These are phyloP conservation scores for Botrytis tulipae DNA, from an alignment of 2,329 filamentous ascomycete species.

Conservation along the genomic window DNA sequence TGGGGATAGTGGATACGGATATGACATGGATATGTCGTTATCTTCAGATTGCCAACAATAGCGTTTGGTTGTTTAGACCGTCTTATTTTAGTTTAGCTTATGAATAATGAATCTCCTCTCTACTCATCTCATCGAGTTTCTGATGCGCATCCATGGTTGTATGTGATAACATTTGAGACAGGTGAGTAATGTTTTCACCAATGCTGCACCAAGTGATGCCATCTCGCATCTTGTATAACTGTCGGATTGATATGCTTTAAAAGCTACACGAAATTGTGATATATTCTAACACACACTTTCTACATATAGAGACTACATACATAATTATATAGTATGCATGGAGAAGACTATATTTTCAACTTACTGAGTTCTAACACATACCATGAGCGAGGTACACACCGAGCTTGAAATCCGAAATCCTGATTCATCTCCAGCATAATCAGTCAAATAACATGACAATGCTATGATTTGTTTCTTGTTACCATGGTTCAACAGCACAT, in stretches of 20 bases:
- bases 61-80: background rate
- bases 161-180: background rate
- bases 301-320: too few relatives aligned
- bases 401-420: too few relatives aligned
- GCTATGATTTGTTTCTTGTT: too few relatives aligned
- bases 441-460: too few relatives aligned
- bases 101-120: background rate
- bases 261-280: too few relatives aligned
- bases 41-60: background rate
- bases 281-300: too few relatives aligned
- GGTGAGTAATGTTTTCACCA: background rate
- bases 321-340: too few relatives aligned
- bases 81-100: background rate
- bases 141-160: accelerated
- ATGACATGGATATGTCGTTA: background rate
- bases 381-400: accelerated
- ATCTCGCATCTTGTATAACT: background rate
- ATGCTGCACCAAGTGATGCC: background rate
- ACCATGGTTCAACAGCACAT: too few relatives aligned
- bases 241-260: too few relatives aligned
- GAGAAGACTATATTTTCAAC: too few relatives aligned
- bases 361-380: too few relatives aligned
- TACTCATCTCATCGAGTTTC: background rate
- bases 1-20: background rate
- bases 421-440: too few relatives aligned